These are phyloP conservation scores for Paratrypanosoma confusum DNA, from an alignment of 208 protist species.

Conservation along the genomic window DNA sequence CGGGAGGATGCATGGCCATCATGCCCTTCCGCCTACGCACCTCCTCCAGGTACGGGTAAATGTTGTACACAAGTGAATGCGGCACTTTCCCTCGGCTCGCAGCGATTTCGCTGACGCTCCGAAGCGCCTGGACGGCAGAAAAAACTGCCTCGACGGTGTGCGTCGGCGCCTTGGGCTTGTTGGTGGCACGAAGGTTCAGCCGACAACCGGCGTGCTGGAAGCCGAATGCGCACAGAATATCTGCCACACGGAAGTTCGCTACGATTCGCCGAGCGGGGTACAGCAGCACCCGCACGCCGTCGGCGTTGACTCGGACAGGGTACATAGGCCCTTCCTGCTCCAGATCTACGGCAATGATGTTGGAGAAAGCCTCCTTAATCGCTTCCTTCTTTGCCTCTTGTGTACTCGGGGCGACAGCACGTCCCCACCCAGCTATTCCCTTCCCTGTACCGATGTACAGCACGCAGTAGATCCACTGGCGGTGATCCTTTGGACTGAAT, in stretches of 20 bases:
- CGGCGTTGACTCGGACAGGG: slow-evolving; percentile 82
- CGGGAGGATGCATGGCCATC: slow-evolving; percentile 88
- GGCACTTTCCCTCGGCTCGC: slow-evolving; percentile 87
- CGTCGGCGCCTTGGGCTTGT: slow-evolving; percentile 81
- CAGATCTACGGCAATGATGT: slow-evolving; percentile 88
- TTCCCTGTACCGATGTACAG: slow-evolving; percentile 88
- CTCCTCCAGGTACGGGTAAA: slow-evolving; percentile 90
- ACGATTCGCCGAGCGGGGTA: slow-evolving; percentile 86
- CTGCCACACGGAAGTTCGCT: slow-evolving; percentile 83
- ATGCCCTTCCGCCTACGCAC: slow-evolving; percentile 85
- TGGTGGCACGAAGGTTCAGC: slow-evolving; percentile 67
- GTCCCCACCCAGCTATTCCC: slow-evolving; percentile 84
- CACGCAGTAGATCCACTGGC: slow-evolving; percentile 89
- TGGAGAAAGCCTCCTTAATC: slow-evolving; percentile 82
- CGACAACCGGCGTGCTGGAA: slow-evolving; percentile 86
- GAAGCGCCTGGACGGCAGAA: slow-evolving; percentile 81
- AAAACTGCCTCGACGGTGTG: slow-evolving; percentile 88
- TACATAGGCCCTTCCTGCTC: slow-evolving; percentile 91
- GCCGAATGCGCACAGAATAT: slow-evolving; percentile 90
- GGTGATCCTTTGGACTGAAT: slow-evolving; percentile 88
- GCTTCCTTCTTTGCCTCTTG: slow-evolving; percentile 87
- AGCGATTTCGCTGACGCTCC: slow-evolving; percentile 86
- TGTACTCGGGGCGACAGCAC: slow-evolving; percentile 80
- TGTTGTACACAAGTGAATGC: slow-evolving; percentile 87
- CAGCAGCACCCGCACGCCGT: slow-evolving; percentile 79